These are phyloP conservation scores for Amanita brunnescens DNA, from an alignment of 768 basidiomycete species.

Conservation along the genomic window DNA sequence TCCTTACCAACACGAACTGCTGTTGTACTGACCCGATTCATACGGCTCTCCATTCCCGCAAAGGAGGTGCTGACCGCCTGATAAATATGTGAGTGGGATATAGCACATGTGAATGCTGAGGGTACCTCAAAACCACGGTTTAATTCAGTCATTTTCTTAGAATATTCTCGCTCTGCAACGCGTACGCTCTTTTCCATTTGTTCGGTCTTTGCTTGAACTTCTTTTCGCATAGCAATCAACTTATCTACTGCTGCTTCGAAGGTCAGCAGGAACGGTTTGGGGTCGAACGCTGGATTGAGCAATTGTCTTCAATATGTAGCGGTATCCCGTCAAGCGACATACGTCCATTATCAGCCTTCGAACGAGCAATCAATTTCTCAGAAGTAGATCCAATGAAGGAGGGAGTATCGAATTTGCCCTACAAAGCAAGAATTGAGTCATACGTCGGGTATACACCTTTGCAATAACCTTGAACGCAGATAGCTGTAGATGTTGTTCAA, in stretches of 20 bases:
- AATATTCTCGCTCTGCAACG: slow-evolving; percentile 87
- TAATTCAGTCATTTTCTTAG: slow-evolving; percentile 87
- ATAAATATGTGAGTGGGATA: slow-evolving; percentile 2
- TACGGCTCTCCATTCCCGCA: slow-evolving; percentile 79
- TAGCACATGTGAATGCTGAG: slow-evolving; percentile 6
- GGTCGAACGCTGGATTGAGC: slow-evolving; percentile 68
- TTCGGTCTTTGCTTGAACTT: slow-evolving; percentile 85
- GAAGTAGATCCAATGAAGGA: slow-evolving; percentile 82
- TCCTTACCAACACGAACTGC: slow-evolving; percentile 84
- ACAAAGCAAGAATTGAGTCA: slow-evolving; percentile 6
- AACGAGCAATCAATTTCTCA: slow-evolving; percentile 81
- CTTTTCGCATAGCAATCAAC: slow-evolving; percentile 78
- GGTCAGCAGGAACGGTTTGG: slow-evolving; percentile 84
- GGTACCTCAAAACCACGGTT: slow-evolving; percentile 90
- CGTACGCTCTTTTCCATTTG: slow-evolving; percentile 89
- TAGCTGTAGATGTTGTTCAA: slow-evolving; percentile 45
- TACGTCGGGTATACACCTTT: background rate
- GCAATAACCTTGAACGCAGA: slow-evolving; percentile 44
- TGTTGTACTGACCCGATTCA: slow-evolving; percentile 89
- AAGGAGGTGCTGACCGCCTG: slow-evolving; percentile 88
- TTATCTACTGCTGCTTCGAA: slow-evolving; percentile 89
- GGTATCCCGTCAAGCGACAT: slow-evolving; percentile 12
- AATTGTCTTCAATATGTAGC: slow-evolving; percentile 1
- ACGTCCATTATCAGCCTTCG: slow-evolving; percentile 80
- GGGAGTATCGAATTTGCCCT: slow-evolving; percentile 86